phyloP scores from a whole-genome alignment of 768 basidiomycete species.

The Suillus paluster region DNA sequence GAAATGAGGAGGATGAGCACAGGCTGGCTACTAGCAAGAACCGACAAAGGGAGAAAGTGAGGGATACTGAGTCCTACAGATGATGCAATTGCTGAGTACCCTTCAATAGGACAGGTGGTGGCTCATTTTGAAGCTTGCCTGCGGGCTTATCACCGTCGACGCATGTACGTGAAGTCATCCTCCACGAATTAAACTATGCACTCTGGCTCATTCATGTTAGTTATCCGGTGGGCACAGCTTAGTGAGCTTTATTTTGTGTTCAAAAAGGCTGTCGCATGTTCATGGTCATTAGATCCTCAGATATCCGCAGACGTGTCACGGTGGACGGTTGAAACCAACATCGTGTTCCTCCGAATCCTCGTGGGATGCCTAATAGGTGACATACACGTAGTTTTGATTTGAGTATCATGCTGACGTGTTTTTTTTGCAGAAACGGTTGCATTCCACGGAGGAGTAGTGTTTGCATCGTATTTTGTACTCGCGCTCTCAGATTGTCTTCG shows the following conservation, averaged over 20 bases:
- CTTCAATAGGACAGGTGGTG: conserved; percentile 57
- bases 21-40: not conserved
- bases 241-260: conserved; percentile 43
- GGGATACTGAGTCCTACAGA: not conserved
- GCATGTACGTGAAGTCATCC: conserved; percentile 57
- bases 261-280: not conserved
- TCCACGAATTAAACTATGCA: conserved; percentile 10
- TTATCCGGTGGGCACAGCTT: conserved; percentile 79
- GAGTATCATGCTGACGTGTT: not conserved
- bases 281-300: conserved; percentile 40
- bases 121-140: conserved; percentile 62
- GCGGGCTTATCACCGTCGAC: conserved; percentile 64
- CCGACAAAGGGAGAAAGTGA: conserved; percentile 32
- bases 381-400: conserved; percentile 11
- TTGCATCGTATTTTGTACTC: conserved; percentile 59
- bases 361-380: conserved; percentile 68
- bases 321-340: conserved; percentile 57
- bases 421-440: conserved; percentile 65
- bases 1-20: not conserved
- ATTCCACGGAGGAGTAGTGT: conserved; percentile 71
- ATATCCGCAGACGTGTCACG: conserved; percentile 43
- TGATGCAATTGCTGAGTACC: conserved; percentile 5
- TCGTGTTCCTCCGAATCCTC: conserved; percentile 60
- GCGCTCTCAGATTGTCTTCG: conserved; percentile 42
- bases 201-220: conserved; percentile 38